Conservation (phyloP, 306 rosid species). For the Trichosanthes cucumerina region DNA sequence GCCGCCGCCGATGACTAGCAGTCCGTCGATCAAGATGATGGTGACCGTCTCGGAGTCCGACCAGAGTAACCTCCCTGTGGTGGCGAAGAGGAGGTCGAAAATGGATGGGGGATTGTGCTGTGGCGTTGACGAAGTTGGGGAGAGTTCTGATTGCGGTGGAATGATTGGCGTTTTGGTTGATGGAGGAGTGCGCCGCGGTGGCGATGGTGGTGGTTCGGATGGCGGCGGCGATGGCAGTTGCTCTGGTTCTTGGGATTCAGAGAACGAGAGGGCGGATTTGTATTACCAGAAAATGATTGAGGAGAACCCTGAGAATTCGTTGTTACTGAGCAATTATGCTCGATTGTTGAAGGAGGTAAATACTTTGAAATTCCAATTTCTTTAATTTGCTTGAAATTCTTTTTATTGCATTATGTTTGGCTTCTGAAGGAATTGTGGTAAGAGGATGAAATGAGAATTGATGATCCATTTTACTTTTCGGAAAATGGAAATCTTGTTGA, state of each 20-base stretch:
- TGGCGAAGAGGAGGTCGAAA: constrained; percentile 16
- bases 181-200: constrained; percentile 22
- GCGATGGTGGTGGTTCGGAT: constrained; percentile 28
- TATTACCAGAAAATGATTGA: constrained; percentile 56
- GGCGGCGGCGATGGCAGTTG: constrained; percentile 32
- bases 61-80: constrained; percentile 19
- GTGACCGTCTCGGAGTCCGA: constrained; percentile 21
- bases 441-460: background rate
- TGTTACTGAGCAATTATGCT: constrained; percentile 66
- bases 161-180: constrained; percentile 23
- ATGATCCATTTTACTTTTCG: background rate
- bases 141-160: constrained; percentile 8
- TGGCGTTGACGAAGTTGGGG: constrained; percentile 25
- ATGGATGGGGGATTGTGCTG: constrained; percentile 31
- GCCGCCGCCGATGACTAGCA: background rate
- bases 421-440: background rate
- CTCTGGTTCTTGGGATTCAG: constrained; percentile 40
- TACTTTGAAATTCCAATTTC: background rate
- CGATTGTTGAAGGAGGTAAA: constrained; percentile 63
- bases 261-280: constrained; percentile 30
- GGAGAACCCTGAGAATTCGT: constrained; percentile 56
- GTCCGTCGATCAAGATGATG: constrained; percentile 10
- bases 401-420: background rate
- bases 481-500: background rate
- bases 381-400: background rate